Evolutionary conservation across 257 asterid genomes (phyloP).

Genomic region (Datura wrightii): DNA sequence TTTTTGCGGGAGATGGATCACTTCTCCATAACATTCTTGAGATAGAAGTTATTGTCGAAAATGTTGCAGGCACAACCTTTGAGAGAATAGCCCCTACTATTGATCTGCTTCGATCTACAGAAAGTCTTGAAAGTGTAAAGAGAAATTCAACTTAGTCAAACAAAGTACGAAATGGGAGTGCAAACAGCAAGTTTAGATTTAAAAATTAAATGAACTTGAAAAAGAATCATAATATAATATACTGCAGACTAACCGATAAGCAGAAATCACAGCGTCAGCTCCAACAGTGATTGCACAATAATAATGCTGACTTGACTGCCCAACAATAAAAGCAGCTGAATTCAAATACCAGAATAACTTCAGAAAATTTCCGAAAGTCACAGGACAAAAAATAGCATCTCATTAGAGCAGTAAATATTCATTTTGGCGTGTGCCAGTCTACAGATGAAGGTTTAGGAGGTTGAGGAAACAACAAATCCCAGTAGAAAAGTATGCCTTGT

Average conservation of each 20-base stretch:
- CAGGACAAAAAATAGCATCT: slow-evolving; percentile 30
- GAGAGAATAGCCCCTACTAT: slow-evolving; percentile 95
- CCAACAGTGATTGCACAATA: slow-evolving; percentile 87
- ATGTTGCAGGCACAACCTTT: slow-evolving; percentile 92
- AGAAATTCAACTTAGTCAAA: slow-evolving; percentile 34
- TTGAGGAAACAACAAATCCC: slow-evolving; percentile 12
- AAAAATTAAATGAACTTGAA: background rate
- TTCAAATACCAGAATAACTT: slow-evolving; percentile 77
- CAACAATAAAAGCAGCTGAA: slow-evolving; percentile 94
- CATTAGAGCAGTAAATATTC: background rate
- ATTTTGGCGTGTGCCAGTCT: background rate
- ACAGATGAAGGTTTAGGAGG: background rate
- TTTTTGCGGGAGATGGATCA: slow-evolving; percentile 53
- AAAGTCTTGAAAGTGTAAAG: slow-evolving; percentile 65
- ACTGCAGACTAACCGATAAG: slow-evolving; percentile 70
- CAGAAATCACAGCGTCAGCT: slow-evolving; percentile 92
- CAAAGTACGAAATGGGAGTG: slow-evolving; percentile 6
- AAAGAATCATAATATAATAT: slow-evolving; percentile 13
- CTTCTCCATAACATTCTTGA: slow-evolving; percentile 90
- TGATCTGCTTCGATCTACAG: slow-evolving; percentile 87
- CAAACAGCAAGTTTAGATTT: background rate
- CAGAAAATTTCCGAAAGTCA: slow-evolving; percentile 54
- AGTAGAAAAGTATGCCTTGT: slow-evolving; percentile 19
- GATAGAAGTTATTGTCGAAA: slow-evolving; percentile 89
- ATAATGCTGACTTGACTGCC: slow-evolving; percentile 93